Evolutionary conservation across 129 eudicot genomes (phyloP), one percentile per base, ranked within the genome.

Genomic region (Flaveria bidentis): DNA sequence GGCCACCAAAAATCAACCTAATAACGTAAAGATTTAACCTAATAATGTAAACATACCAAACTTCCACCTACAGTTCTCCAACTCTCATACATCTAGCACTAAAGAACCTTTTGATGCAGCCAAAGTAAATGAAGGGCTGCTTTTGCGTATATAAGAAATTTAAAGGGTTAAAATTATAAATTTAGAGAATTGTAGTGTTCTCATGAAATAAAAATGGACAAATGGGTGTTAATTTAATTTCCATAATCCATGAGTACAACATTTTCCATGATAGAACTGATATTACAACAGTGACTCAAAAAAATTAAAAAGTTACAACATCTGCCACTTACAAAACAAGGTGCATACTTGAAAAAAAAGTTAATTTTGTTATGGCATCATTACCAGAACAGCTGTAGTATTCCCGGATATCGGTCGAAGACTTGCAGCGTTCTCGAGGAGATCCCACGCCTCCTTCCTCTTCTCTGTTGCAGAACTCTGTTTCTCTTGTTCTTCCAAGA

Each of bases 361-460:
- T 44, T 74, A 74, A 68, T 39, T 67, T 45, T 67, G 28, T 26
- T 23, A 20, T 41, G 88, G 86, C 61, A 77, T 73, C 47, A 75
- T 75, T 69, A 91, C 95, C 50, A 88, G 78, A 78, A 91, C 95
- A 56, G 92, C 96, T 26, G 92, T 92, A 14, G 86, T 86, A 67
- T 87, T 83, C 62, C 81, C 88, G 0, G 88, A 65, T 10, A 88
- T 61, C 28, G 91, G 97, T 55, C 84, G 94, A 60, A 85, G 88
- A 67, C 86, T 83, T 6, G 98, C 97, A 28, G 88, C 87, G 23
- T 76, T 81, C 71, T 91, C 97, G 9, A 93, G 84, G 26, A 69
- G 88, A 15, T 86, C 87, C 98, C 98, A 93, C 30, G 80, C 84
- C 56, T 83, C 93, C 79, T 82, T 88, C 80, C 96, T 87, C 71